These are phyloP conservation scores for Zopfochytrium polystomum DNA, from an alignment of 371 early-diverging fungal species.

Conservation along the genomic window DNA sequence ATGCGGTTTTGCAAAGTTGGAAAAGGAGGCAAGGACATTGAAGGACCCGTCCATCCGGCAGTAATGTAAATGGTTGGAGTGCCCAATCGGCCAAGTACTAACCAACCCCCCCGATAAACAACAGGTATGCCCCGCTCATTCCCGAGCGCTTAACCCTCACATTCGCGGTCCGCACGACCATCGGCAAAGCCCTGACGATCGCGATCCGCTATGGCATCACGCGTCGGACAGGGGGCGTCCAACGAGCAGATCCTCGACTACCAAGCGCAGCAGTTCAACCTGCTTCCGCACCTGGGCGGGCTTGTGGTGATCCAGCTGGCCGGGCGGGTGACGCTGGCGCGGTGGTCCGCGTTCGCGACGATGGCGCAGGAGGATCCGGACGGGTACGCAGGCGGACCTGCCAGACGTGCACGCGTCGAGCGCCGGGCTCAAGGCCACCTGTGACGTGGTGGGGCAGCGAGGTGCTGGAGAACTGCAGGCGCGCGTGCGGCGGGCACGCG, in stretches of 20 bases:
- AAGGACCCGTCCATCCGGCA: constrained; percentile 18
- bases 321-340: constrained; percentile 53
- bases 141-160: constrained; percentile 59
- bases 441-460: constrained; percentile 68
- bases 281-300: constrained; percentile 59
- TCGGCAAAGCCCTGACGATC: constrained; percentile 59
- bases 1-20: constrained; percentile 74
- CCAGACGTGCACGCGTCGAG: constrained; percentile 83
- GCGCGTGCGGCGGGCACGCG: constrained; percentile 82
- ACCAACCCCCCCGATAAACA: constrained; percentile 64
- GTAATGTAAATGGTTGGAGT: constrained; percentile 48
- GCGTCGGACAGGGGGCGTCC: constrained; percentile 63
- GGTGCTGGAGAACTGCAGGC: constrained; percentile 75
- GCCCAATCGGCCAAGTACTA: constrained; percentile 69
- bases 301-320: constrained; percentile 51
- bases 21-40: constrained; percentile 52
- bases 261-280: constrained; percentile 57
- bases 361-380: constrained; percentile 59
- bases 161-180: constrained; percentile 39
- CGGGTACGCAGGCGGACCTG: constrained; percentile 48
- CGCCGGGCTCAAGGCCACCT: constrained; percentile 78
- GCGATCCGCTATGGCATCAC: constrained; percentile 65
- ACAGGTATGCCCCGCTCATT: constrained; percentile 60
- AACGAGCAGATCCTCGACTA: constrained; percentile 70
- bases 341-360: constrained; percentile 49